Conservation (phyloP, 2,329 filamentous ascomycete species). For the Bipolaris zeicola region DNA sequence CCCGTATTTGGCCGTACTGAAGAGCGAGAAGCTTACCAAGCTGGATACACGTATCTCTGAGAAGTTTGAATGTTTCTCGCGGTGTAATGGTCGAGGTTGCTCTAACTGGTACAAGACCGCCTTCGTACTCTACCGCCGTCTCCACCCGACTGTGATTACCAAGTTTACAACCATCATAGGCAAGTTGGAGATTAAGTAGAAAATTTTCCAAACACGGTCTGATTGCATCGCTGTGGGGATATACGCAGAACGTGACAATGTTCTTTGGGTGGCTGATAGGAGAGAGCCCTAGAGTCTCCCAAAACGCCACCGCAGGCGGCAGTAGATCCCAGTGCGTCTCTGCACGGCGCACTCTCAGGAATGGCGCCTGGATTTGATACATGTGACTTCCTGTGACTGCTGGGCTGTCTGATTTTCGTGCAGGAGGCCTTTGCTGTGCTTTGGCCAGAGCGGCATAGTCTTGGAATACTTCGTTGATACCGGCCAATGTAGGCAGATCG, state of each 20-base stretch:
- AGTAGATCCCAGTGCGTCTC: constrained; percentile 74
- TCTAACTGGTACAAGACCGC: constrained; percentile 42
- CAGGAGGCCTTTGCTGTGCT: constrained; percentile 40
- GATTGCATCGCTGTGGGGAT: constrained; percentile 69
- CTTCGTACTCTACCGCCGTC: constrained; percentile 46
- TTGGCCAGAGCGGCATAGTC: constrained; percentile 42
- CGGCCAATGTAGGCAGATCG: constrained; percentile 33
- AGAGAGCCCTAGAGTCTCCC: constrained; percentile 78
- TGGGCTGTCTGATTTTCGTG: constrained; percentile 40
- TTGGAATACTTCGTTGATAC: constrained; percentile 56
- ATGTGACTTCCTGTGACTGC: constrained; percentile 38
- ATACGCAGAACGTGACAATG: constrained; percentile 71
- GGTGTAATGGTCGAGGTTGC: constrained; percentile 21
- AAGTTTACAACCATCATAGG: constrained; percentile 76
- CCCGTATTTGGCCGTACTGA: constrained; percentile 42
- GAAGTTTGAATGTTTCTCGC: constrained; percentile 35
- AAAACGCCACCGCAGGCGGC: constrained; percentile 76
- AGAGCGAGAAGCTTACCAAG: constrained; percentile 50
- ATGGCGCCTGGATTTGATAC: constrained; percentile 66
- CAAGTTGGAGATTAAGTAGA: constrained; percentile 68
- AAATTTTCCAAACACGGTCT: constrained; percentile 66
- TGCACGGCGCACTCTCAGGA: constrained; percentile 72
- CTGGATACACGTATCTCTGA: constrained; percentile 46
- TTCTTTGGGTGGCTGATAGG: constrained; percentile 75
- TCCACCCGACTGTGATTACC: constrained; percentile 63